Evolutionary conservation across 2,329 filamentous ascomycete species (phyloP).

Genomic region (Cercospora beticola): DNA sequence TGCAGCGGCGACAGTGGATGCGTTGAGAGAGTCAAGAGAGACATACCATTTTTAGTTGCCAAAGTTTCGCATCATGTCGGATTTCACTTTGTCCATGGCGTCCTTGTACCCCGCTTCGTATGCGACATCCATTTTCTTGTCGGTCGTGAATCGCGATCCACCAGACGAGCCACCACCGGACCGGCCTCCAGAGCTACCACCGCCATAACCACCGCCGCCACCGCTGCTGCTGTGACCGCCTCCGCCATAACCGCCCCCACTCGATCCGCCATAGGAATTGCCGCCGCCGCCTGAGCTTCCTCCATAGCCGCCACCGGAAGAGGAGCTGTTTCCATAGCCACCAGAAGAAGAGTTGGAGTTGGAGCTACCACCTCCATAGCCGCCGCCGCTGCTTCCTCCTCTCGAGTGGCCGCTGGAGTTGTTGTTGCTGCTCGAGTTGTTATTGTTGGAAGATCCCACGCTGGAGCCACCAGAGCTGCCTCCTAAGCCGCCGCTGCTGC

Average conservation of each 20-base stretch:
- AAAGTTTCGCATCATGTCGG: conserved; percentile 23
- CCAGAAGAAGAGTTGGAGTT: not conserved
- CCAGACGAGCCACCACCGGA: conserved; percentile 11
- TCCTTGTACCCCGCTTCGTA: conserved; percentile 25
- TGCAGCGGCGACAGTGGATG: not conserved
- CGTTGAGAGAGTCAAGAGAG: not conserved
- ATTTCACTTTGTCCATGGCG: conserved; percentile 24
- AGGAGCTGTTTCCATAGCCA: not conserved
- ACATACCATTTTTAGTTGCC: conserved; percentile 13
- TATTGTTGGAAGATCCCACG: not conserved
- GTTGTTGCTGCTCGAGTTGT: not conserved
- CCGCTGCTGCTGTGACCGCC: not conserved
- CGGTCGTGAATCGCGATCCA: conserved; percentile 20
- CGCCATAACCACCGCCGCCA: not conserved
- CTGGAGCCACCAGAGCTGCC: not conserved
- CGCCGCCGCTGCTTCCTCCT: not conserved
- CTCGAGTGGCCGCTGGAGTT: not conserved
- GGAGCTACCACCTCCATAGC: conserved; percentile 6
- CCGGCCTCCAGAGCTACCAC: conserved; percentile 9
- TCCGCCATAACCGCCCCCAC: conserved; percentile 10
- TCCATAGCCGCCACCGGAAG: conserved; percentile 8
- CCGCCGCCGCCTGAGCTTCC: conserved; percentile 10
- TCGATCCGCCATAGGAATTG: not conserved
- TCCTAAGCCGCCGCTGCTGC: not conserved
- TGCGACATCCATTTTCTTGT: conserved; percentile 23